Evolutionary conservation across 768 basidiomycete genomes (phyloP).

Genomic region (Podaxis carcinomalis): DNA sequence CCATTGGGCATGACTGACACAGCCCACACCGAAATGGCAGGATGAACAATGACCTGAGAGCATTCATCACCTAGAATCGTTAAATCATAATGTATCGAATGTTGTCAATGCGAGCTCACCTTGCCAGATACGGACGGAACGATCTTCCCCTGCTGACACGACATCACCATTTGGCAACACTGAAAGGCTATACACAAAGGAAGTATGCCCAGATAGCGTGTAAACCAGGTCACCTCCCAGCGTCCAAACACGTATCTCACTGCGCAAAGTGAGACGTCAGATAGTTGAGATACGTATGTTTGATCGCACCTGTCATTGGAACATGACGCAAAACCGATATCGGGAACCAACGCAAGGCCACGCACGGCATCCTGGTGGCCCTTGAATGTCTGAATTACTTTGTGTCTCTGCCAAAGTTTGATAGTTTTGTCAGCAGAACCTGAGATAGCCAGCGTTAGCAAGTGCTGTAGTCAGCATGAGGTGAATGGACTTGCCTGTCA

Average conservation of each 20-base stretch:
- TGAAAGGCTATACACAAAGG: constrained; percentile 90
- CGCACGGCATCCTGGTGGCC: constrained; percentile 94
- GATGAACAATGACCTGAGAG: constrained; percentile 84
- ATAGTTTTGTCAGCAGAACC: constrained; percentile 96
- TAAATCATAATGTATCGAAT: not conserved
- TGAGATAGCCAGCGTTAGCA: constrained; percentile 22
- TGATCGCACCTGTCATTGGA: constrained; percentile 81
- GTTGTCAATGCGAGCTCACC: constrained; percentile 33
- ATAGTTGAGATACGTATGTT: not conserved
- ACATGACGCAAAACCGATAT: constrained; percentile 92
- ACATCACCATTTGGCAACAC: constrained; percentile 79
- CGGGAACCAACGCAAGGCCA: constrained; percentile 72
- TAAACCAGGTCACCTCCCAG: constrained; percentile 74
- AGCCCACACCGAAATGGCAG: constrained; percentile 96
- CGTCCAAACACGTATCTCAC: constrained; percentile 92
- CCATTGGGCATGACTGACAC: constrained; percentile 85
- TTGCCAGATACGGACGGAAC: constrained; percentile 88
- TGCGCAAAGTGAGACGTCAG: constrained; percentile 24
- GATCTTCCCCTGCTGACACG: constrained; percentile 92
- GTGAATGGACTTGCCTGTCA: constrained; percentile 66
- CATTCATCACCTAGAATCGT: constrained; percentile 67
- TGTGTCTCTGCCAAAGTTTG: constrained; percentile 80
- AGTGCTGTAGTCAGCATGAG: not conserved
- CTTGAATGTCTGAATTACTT: constrained; percentile 66
- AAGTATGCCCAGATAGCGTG: constrained; percentile 90